Base-by-base conservation (phyloP, 108 stramenopile genomes). In the Cyclotella choctawhatcheeana region DNA sequence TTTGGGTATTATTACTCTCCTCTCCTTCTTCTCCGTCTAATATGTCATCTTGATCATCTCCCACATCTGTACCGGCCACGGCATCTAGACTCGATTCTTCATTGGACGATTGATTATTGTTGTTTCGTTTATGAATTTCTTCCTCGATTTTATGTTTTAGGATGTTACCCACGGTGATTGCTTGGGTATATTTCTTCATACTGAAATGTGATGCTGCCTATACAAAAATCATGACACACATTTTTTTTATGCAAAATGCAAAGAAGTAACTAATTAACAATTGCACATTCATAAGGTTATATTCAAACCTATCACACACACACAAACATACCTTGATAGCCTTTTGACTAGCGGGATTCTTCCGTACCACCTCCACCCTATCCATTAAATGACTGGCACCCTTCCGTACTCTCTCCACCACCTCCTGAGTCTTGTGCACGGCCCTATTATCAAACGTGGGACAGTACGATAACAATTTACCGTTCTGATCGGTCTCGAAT, bases 391-490 rank as follows among this genome's bases (percentile, higher is more conserved):
- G 82, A 13, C 60, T 69, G 2, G 87, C 85, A 1, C 84, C 82
- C 64, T 94, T 94, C 22, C 82, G 58, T 13, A 95, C 33, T 10
- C 84, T 81, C 59, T 95, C 90, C 2, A 82, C 55, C 13, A 87
- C 64, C 55, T 83, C 85, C 55, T 86, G 82, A 18, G 93, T 95
- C 67, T 90, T 92, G 35, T 73, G 75, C 32, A 95, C 84, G 8
- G 75, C 84, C 20, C 91, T 73, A 65, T 95, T 95, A 84, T 95
- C 93, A 72, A 95, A 95, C 30, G 93, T 95, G 3, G 93, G 93
- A 67, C 93, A 95, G 67, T 95, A 87, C 44, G 89, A 89, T 20
- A 95, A 64, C 53, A 95, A 60, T 63, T 83, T 87, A 10, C 93
- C 93, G 31, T 91, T 82, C 22, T 73, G 74, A 64, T 95, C 93